A percentile compares a stretch with the other conserved stretches of the same genome.
Evolutionary conservation across 805 yeast species (phyloP).

Genomic region (Saccharomyces mikatae): DNA sequence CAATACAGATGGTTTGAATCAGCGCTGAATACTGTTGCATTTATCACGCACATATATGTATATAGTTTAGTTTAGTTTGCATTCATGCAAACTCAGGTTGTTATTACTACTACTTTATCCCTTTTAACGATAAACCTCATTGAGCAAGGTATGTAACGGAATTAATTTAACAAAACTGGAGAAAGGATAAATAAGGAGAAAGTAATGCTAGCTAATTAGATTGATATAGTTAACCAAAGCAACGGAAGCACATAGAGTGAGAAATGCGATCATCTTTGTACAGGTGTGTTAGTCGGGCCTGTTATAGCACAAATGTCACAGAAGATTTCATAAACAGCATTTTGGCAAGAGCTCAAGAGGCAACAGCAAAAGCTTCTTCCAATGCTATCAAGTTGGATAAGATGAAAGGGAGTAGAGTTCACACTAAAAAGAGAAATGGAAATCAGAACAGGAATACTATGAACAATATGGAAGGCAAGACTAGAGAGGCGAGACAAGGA

Average conservation of each 20-base stretch:
- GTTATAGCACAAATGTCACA: slow-evolving; percentile 21
- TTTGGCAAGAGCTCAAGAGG: slow-evolving; percentile 27
- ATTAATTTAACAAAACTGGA: not conserved
- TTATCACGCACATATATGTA: not conserved
- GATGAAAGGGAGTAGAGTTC: slow-evolving; percentile 1
- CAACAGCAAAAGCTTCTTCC: slow-evolving; percentile 16
- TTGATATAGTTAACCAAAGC: not conserved
- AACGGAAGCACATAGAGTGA: not conserved
- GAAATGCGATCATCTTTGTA: not conserved
- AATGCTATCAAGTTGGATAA: not conserved
- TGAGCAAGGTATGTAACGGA: not conserved
- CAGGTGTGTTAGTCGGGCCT: slow-evolving; percentile 5
- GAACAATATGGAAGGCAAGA: slow-evolving; percentile 3
- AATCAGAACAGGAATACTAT: slow-evolving; percentile 1
- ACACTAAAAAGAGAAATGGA: slow-evolving; percentile 1
- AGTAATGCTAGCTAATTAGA: not conserved
- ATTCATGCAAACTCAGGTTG: not conserved
- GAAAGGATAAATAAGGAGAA: not conserved
- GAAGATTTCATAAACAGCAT: slow-evolving; percentile 27
- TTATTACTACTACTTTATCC: not conserved
- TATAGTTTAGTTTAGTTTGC: not conserved
- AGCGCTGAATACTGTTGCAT: not conserved
- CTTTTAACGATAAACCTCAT: not conserved
- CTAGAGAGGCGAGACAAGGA: not conserved
- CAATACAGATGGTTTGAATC: not conserved